A percentile compares a stretch with the other conserved stretches of the same genome.
Conservation (phyloP, 148 eudicot species). For the Rhododendron mucronatum region DNA sequence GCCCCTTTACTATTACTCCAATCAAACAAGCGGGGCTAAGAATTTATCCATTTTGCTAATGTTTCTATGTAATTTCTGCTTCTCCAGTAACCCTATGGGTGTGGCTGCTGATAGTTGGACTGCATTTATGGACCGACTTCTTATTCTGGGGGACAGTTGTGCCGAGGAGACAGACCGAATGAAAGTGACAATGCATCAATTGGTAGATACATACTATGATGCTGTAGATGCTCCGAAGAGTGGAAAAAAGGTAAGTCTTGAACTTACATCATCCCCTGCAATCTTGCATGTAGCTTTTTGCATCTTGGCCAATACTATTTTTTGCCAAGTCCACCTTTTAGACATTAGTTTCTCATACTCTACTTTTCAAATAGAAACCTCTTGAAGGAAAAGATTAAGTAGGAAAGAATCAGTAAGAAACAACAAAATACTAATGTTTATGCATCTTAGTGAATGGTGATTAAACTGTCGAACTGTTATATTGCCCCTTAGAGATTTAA, state of each 20-base stretch:
- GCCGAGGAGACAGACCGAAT: slow-evolving; percentile 27
- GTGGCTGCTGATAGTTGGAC: slow-evolving; percentile 72
- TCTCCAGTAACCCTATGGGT: slow-evolving; percentile 46
- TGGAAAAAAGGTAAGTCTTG: slow-evolving; percentile 54
- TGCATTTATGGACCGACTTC: slow-evolving; percentile 54
- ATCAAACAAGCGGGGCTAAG: not conserved
- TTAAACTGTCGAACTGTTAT: not conserved
- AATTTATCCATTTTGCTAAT: not conserved
- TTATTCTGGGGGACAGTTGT: slow-evolving; percentile 36
- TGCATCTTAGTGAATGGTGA: not conserved
- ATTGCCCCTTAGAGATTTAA: not conserved
- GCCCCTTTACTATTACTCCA: not conserved
- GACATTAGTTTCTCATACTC: not conserved
- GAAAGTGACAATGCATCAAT: slow-evolving; percentile 28
- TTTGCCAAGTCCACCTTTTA: not conserved
- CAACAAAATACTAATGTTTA: not conserved
- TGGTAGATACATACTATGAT: slow-evolving; percentile 70
- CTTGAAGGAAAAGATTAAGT: not conserved
- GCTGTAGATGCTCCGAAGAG: slow-evolving; percentile 89
- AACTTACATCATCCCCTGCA: not conserved
- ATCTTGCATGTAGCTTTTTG: not conserved
- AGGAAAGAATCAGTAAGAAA: not conserved
- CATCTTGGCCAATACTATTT: not conserved
- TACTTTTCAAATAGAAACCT: too few relatives aligned
- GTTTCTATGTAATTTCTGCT: slow-evolving; percentile 5